Percentiles rank a stretch among this genome's conserved stretches.
phyloP scores from a whole-genome alignment of 202 grass and related monocot species.

The Sporobolus alterniflorus region DNA sequence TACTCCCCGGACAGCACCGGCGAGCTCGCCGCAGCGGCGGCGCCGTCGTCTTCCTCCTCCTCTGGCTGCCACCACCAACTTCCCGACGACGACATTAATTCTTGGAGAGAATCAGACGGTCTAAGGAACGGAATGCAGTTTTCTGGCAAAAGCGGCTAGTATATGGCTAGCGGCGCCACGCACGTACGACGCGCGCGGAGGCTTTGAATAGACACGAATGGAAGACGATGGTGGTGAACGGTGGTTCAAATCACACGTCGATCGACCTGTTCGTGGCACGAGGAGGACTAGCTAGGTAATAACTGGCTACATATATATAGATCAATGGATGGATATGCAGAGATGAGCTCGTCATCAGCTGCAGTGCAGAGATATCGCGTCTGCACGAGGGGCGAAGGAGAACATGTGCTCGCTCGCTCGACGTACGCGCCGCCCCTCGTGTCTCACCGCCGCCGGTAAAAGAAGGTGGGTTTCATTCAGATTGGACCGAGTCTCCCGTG shows the following conservation, averaged over 20 bases:
- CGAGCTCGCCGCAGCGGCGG: background rate
- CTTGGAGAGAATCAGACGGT: too few relatives aligned
- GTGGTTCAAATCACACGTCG: background rate
- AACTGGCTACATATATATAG: background rate
- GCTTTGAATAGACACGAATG: too few relatives aligned
- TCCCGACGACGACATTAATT: too few relatives aligned
- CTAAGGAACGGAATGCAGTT: too few relatives aligned
- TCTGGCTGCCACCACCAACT: background rate
- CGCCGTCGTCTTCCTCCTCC: background rate
- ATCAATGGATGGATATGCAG: background rate
- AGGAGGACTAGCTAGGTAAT: background rate
- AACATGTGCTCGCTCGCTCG: background rate
- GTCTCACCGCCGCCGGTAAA: background rate
- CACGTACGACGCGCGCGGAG: too few relatives aligned
- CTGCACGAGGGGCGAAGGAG: background rate
- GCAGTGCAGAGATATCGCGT: background rate
- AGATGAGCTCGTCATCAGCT: too few relatives aligned
- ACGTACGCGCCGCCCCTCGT: background rate
- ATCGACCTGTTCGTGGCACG: background rate
- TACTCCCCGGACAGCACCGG: conserved; percentile 46
- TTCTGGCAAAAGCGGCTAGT: too few relatives aligned
- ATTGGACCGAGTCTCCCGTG: conserved; percentile 22
- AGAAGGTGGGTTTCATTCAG: conserved; percentile 28
- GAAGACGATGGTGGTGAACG: background rate
- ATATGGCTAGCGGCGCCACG: too few relatives aligned